Evolutionary conservation across 2,329 filamentous ascomycete species (phyloP).

Genomic region (Aquanectria penicillioides): DNA sequence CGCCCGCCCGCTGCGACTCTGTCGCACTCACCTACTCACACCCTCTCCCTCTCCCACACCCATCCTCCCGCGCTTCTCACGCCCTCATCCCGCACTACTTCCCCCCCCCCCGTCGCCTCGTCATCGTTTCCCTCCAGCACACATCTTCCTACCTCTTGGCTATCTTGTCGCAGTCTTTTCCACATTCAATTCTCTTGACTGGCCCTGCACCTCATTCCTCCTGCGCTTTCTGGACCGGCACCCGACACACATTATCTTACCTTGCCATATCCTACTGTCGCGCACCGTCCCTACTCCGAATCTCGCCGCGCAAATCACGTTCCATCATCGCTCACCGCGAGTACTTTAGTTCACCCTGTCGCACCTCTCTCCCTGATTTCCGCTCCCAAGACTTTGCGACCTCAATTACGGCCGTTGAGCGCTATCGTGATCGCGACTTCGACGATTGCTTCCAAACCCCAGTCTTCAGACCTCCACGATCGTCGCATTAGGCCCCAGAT

Average conservation of each 20-base stretch:
- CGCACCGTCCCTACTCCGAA: slow-evolving; percentile 5
- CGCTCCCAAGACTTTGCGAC: slow-evolving; percentile 13
- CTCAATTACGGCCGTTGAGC: slow-evolving; percentile 1
- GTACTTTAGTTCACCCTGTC: slow-evolving; percentile 16
- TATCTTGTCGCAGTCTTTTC: slow-evolving; percentile 3
- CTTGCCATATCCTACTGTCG: not conserved
- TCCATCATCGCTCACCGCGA: slow-evolving; percentile 13
- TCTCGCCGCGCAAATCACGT: slow-evolving; percentile 15
- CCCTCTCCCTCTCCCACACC: slow-evolving; percentile 28
- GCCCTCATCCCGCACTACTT: no score
- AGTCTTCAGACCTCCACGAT: slow-evolving; percentile 32
- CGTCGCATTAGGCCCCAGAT: slow-evolving; percentile 35
- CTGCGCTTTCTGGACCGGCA: not conserved
- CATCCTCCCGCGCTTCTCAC: slow-evolving; percentile 22
- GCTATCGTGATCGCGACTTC: slow-evolving; percentile 29
- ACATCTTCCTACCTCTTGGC: slow-evolving; percentile 1
- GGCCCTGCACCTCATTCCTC: slow-evolving; percentile 2
- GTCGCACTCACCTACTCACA: slow-evolving; percentile 34
- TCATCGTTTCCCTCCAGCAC: slow-evolving; percentile 8
- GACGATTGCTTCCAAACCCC: slow-evolving; percentile 29
- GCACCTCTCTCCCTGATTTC: slow-evolving; percentile 13
- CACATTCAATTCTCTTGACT: slow-evolving; percentile 10
- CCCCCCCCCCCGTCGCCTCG: slow-evolving; percentile 15
- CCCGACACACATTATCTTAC: not conserved
- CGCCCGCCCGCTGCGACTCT: slow-evolving; percentile 35